Evolutionary conservation across 2,329 filamentous ascomycete genomes (phyloP), one percentile per base, ranked within the genome.

Genomic region (Neurospora crassa): DNA sequence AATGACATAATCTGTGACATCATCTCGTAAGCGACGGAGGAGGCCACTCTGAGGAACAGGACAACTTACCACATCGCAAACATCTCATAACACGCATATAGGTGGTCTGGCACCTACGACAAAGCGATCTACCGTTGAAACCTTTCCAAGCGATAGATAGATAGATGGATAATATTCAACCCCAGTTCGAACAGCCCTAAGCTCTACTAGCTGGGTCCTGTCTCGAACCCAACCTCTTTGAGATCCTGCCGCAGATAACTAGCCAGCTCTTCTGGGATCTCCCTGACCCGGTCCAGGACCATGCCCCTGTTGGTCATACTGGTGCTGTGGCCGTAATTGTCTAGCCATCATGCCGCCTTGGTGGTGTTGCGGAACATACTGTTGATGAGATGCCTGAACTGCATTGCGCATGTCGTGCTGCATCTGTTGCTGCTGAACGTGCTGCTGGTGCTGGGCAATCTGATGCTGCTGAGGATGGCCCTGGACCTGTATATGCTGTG

Each of bases 321-420:
- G 75, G 3, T 77, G 75, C 29, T 75, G 76, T 24, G 75, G 76
- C 40, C 75, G 73, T 24, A 76, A 69, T 68, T 72, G 72, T 24
- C 74, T 71, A 16, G 53, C 53, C 43, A 75, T 70, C 11, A 73
- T 71, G 42, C 63, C 40, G n/a, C 40, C 45, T 43, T 69, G 71
- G 18, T 72, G 71, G n/a, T 71, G 70, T 24, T 68, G 63, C 40
- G 70, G 59, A 29, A 41, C 29, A 18, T 53, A 69, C 24, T 68
- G 53, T 37, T 63, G 53, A 63, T 63, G 53, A 63, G 53, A 63
- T 63, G 53, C 53, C 29, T 63, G 53, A 63, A 63, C 53, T 29
- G 29, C 24, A 29, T 63, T 63, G 53, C 53, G 53, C 53, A 63
- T 63, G 4, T 63, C 53, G 67, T 71, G 73, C 63, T 69, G 71